Conservation (phyloP, 106 monocot genomes). For the Triglochin maritima region DNA sequence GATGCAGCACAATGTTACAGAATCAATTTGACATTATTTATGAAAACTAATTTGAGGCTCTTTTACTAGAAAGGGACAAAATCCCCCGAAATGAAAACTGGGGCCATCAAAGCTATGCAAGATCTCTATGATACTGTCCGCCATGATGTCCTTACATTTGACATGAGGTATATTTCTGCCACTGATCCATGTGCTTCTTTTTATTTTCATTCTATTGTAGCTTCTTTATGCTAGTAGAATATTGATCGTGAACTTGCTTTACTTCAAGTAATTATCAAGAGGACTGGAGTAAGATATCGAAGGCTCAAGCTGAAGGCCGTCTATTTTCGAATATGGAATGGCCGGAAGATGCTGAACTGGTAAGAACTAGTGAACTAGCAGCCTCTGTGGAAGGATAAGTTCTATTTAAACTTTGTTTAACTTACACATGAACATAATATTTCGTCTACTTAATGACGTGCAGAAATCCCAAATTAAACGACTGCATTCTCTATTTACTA, state of each 20-base stretch:
- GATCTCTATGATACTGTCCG: constrained; percentile 89
- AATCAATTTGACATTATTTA: no score
- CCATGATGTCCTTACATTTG: constrained; percentile 59
- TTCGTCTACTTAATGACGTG: neutral
- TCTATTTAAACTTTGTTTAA: no score
- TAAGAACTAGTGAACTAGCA: constrained; percentile 3
- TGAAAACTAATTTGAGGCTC: neutral
- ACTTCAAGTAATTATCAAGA: constrained; percentile 41
- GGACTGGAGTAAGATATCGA: constrained; percentile 43
- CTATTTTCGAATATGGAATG: constrained; percentile 75
- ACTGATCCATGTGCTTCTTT: neutral
- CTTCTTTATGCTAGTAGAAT: neutral
- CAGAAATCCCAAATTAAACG: constrained; percentile 54
- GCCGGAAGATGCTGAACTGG: constrained; percentile 73
- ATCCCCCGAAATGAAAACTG: constrained; percentile 40
- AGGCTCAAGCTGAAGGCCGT: constrained; percentile 63
- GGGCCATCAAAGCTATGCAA: constrained; percentile 78
- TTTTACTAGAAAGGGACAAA: constrained; percentile 19
- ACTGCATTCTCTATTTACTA: constrained; percentile 71
- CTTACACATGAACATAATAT: neutral
- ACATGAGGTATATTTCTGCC: constrained; percentile 48
- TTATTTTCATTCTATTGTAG: neutral
- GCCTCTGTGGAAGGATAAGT: no score
- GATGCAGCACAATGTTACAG: no score
- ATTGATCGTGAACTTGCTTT: neutral